Conservation (phyloP, 2,329 filamentous ascomycete genomes). For the Zalaria sp. region DNA sequence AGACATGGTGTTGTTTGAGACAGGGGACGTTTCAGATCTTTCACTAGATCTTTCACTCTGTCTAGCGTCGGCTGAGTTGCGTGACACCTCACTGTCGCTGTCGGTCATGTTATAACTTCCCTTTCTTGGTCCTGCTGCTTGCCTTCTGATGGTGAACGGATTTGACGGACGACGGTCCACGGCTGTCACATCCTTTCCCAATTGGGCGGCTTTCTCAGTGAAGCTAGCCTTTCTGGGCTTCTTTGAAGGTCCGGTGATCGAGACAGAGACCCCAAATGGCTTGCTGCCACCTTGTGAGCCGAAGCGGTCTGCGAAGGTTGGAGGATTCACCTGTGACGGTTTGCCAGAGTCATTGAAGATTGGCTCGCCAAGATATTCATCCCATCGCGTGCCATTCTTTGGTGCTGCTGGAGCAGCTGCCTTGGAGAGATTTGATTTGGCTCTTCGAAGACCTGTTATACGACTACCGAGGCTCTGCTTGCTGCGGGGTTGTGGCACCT, state of each 20-base stretch:
- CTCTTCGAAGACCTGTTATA: too few species aligned
- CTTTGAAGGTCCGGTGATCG: slow-evolving; percentile 7
- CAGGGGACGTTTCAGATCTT: neutral
- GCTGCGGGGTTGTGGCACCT: slow-evolving; percentile 13
- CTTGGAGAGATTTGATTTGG: too few species aligned
- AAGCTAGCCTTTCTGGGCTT: slow-evolving; percentile 5
- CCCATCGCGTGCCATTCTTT: slow-evolving; percentile 6
- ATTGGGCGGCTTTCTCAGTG: slow-evolving; percentile 5
- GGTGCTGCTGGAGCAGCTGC: too few species aligned
- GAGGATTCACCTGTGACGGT: slow-evolving; percentile 8
- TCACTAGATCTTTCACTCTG: neutral
- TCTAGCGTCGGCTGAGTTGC: neutral
- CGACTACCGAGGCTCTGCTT: slow-evolving; percentile 5
- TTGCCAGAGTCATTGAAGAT: slow-evolving; percentile 5
- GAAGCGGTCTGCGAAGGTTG: slow-evolving; percentile 2
- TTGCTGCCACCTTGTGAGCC: slow-evolving; percentile 1
- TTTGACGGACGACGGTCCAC: neutral
- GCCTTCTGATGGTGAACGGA: neutral
- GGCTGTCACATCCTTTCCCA: slow-evolving; percentile 5
- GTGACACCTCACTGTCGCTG: neutral
- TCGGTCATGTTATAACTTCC: slow-evolving; percentile 1
- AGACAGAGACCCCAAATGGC: slow-evolving; percentile 4
- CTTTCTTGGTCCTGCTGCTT: slow-evolving; percentile 1
- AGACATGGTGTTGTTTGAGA: neutral
- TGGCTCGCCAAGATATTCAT: slow-evolving; percentile 9